Evolutionary conservation across 2,329 filamentous ascomycete genomes (phyloP).

Genomic region (Fusarium illudens): DNA sequence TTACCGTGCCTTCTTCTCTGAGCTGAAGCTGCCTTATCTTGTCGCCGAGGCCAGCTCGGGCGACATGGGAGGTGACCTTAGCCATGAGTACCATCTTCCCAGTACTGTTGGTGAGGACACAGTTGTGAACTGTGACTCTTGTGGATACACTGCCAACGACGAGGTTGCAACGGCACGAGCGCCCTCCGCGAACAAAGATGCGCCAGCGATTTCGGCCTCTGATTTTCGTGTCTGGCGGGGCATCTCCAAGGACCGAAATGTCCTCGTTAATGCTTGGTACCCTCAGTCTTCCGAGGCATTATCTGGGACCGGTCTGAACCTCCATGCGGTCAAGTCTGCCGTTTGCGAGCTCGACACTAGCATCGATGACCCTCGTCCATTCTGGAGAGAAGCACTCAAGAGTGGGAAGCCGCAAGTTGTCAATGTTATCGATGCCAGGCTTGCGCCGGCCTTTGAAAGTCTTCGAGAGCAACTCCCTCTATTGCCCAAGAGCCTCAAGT

Average conservation of each 20-base stretch:
- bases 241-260: slow-evolving; percentile 72
- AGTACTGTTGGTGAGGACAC: slow-evolving; percentile 85
- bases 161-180: slow-evolving; percentile 71
- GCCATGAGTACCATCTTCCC: slow-evolving; percentile 93
- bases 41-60: slow-evolving; percentile 92
- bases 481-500: slow-evolving; percentile 26
- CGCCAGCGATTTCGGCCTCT: slow-evolving; percentile 1
- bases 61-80: slow-evolving; percentile 92
- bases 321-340: slow-evolving; percentile 70
- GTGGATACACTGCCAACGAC: slow-evolving; percentile 83
- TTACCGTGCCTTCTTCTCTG: slow-evolving; percentile 81
- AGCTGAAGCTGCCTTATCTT: slow-evolving; percentile 83
- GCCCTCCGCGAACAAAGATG: not conserved
- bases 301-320: slow-evolving; percentile 52
- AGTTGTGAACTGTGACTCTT: slow-evolving; percentile 77
- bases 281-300: slow-evolving; percentile 48
- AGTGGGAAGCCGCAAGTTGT: slow-evolving; percentile 37
- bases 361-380: slow-evolving; percentile 65
- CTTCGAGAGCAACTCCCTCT: slow-evolving; percentile 40
- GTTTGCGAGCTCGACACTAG: slow-evolving; percentile 75
- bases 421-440: slow-evolving; percentile 48
- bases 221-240: slow-evolving; percentile 64
- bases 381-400: slow-evolving; percentile 58
- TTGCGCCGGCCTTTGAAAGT: slow-evolving; percentile 39
- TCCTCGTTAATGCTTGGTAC: slow-evolving; percentile 76